These are phyloP conservation scores for Debaryomyces coudertii DNA, from an alignment of 1,139 yeast genomes.

Conservation along the genomic window DNA sequence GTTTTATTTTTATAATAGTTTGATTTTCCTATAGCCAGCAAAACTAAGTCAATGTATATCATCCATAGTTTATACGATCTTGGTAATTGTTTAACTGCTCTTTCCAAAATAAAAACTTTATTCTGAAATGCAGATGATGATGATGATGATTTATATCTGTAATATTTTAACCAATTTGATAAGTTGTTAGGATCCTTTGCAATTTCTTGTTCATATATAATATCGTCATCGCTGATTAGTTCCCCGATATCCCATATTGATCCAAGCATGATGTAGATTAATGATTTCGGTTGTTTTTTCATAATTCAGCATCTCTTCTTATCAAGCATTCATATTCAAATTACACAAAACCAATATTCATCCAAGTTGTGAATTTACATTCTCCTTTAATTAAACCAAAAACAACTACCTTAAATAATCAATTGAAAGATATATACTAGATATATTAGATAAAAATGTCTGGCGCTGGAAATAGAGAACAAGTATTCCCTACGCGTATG, in stretches of 20 bases:
- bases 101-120: conserved; percentile 50
- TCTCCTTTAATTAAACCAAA: conserved; percentile 4
- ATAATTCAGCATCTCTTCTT: not conserved
- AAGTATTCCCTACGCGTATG: conserved; percentile 96
- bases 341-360: conserved; percentile 4
- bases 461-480: conserved; percentile 67
- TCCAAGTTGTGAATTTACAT: conserved; percentile 1
- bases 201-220: conserved; percentile 51
- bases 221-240: conserved; percentile 35
- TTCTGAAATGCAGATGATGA: conserved; percentile 24
- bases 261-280: conserved; percentile 4
- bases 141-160: conserved; percentile 30
- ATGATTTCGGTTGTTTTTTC: not conserved
- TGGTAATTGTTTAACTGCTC: conserved; percentile 55
- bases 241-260: conserved; percentile 19
- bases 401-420: not conserved
- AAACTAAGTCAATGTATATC: conserved; percentile 49
- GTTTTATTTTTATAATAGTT: conserved; percentile 30
- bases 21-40: conserved; percentile 28
- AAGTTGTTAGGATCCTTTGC: conserved; percentile 46
- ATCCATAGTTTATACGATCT: conserved; percentile 61
- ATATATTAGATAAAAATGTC: conserved; percentile 33
- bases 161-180: conserved; percentile 58
- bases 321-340: conserved; percentile 2
- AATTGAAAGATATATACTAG: conserved; percentile 4